Conservation (phyloP, 2,329 filamentous ascomycete genomes). For the Corinectria fuckeliana region DNA sequence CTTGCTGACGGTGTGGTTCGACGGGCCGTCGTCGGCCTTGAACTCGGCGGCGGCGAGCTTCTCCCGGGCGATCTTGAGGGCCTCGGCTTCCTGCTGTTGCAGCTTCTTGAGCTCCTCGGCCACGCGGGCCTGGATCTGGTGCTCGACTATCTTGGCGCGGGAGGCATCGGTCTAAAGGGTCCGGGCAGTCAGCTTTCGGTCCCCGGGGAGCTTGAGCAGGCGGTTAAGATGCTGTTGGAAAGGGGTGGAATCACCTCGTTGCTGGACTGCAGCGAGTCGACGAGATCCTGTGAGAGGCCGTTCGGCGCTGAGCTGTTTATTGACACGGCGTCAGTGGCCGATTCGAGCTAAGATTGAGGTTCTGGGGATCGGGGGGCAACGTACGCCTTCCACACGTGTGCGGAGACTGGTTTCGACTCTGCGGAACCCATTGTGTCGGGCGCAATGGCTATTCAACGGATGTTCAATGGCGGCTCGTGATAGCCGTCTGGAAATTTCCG, state of each 20-base stretch:
- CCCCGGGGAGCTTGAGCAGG: background rate
- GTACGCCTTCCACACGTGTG: constrained; percentile 63
- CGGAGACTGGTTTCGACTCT: constrained; percentile 58
- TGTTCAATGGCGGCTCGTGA: constrained; percentile 40
- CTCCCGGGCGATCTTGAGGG: constrained; percentile 72
- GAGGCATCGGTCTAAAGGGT: constrained; percentile 79
- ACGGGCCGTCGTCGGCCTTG: constrained; percentile 41
- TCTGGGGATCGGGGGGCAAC: constrained; percentile 34
- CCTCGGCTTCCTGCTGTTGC: constrained; percentile 71
- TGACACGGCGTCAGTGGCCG: constrained; percentile 32
- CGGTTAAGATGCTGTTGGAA: background rate
- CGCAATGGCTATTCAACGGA: constrained; percentile 44
- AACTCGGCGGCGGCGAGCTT: constrained; percentile 59
- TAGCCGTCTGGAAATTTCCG: constrained; percentile 45
- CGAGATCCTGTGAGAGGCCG: constrained; percentile 77
- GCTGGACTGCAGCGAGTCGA: constrained; percentile 83
- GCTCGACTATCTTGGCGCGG: constrained; percentile 81
- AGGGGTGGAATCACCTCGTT: constrained; percentile 70
- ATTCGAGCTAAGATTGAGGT: background rate
- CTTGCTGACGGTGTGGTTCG: constrained; percentile 60
- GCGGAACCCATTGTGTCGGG: constrained; percentile 61
- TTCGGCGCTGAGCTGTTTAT: constrained; percentile 52
- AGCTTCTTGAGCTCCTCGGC: constrained; percentile 83
- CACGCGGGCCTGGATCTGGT: constrained; percentile 88
- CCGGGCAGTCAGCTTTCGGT: constrained; percentile 19